These are phyloP conservation scores for Theileria parva DNA, from an alignment of 169 alveolate genomes.

Conservation along the genomic window DNA sequence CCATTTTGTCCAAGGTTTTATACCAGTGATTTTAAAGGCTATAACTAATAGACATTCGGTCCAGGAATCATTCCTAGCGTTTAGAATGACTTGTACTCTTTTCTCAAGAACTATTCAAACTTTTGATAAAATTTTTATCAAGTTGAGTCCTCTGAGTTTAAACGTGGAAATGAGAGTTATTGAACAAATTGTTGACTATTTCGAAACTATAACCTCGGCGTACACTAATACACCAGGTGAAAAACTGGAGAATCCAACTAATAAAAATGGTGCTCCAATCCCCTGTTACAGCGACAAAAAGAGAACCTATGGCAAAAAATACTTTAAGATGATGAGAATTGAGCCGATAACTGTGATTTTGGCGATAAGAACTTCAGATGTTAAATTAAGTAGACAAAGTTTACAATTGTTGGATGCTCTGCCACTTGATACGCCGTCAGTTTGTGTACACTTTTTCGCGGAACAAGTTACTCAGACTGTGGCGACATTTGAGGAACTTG, in stretches of 20 bases:
- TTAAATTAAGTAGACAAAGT: constrained; percentile 79
- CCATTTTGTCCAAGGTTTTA: constrained; percentile 86
- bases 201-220: constrained; percentile 72
- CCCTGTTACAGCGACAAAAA: constrained; percentile 32
- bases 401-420: constrained; percentile 84
- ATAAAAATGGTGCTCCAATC: constrained; percentile 75
- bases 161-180: constrained; percentile 86
- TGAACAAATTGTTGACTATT: constrained; percentile 81
- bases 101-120: constrained; percentile 68
- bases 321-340: constrained; percentile 74
- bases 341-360: constrained; percentile 80
- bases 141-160: constrained; percentile 80
- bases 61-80: constrained; percentile 68
- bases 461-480: constrained; percentile 77
- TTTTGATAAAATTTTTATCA: constrained; percentile 75
- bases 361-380: constrained; percentile 87
- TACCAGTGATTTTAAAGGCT: constrained; percentile 85
- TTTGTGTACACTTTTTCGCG: constrained; percentile 81
- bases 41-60: constrained; percentile 70
- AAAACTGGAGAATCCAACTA: neutral
- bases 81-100: constrained; percentile 31
- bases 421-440: constrained; percentile 91
- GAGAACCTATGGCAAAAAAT: neutral
- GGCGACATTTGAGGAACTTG: constrained; percentile 82
- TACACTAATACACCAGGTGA: neutral